These are phyloP conservation scores for Rostrohypoxylon terebratum DNA, from an alignment of 495 filamentous ascomycete species.

Conservation along the genomic window DNA sequence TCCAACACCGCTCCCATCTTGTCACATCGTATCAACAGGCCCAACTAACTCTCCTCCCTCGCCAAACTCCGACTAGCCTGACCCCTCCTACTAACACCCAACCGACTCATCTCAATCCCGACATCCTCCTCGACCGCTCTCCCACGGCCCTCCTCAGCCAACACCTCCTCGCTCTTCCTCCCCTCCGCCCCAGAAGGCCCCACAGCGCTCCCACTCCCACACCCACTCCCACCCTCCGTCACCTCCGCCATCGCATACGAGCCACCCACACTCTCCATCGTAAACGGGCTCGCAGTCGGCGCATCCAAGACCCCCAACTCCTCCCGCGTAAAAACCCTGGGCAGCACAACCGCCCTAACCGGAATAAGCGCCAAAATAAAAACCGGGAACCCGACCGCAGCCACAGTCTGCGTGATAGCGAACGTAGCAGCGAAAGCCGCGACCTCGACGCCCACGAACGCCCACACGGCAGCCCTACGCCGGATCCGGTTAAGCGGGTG, in stretches of 20 bases:
- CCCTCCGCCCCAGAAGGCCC: constrained; percentile 28
- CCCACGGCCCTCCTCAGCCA: constrained; percentile 52
- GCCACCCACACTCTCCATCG: constrained; percentile 86
- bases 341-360: constrained; percentile 76
- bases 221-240: neutral
- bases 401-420: constrained; percentile 95
- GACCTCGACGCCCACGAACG: constrained; percentile 80
- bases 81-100: constrained; percentile 39
- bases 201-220: constrained; percentile 37
- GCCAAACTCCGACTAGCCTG: constrained; percentile 35
- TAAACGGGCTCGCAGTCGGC: constrained; percentile 84
- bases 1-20: neutral
- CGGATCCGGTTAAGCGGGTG: constrained; percentile 74
- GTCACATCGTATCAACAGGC: neutral
- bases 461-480: constrained; percentile 74
- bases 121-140: constrained; percentile 13
- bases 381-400: constrained; percentile 92
- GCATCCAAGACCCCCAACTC: constrained; percentile 81
- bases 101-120: constrained; percentile 39
- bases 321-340: constrained; percentile 71
- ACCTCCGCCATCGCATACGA: constrained; percentile 58
- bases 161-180: constrained; percentile 36
- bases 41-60: constrained; percentile 19
- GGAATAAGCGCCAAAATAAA: constrained; percentile 88
- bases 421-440: constrained; percentile 87